Conservation (phyloP, 306 rosid genomes). For the Malus domestica region ASM211411v1 NC_041797.1:4494501-4495000, state of each 20-base stretch:
- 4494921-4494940: constrained; percentile 63
- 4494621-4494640: too few relatives aligned
- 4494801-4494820: neutral
- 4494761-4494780: neutral
- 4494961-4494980: constrained; percentile 56
- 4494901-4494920: constrained; percentile 79
- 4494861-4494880: constrained; percentile 66
- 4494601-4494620: too few relatives aligned
- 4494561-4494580: too few relatives aligned
- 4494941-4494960: constrained; percentile 72
- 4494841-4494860: constrained; percentile 20
- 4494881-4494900: constrained; percentile 63
- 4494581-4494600: too few relatives aligned
- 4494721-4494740: neutral
- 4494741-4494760: neutral
- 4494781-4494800: neutral
- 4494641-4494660: too few relatives aligned
- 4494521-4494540: too few relatives aligned
- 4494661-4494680: too few relatives aligned
- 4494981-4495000: constrained; percentile 73
- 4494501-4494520: accelerated
- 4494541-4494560: too few relatives aligned
- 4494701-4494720: neutral
- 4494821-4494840: neutral
- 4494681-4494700: neutral